Base-by-base conservation (phyloP, 352 stramenopile genomes). In the Globisporangium takayamanum region DNA sequence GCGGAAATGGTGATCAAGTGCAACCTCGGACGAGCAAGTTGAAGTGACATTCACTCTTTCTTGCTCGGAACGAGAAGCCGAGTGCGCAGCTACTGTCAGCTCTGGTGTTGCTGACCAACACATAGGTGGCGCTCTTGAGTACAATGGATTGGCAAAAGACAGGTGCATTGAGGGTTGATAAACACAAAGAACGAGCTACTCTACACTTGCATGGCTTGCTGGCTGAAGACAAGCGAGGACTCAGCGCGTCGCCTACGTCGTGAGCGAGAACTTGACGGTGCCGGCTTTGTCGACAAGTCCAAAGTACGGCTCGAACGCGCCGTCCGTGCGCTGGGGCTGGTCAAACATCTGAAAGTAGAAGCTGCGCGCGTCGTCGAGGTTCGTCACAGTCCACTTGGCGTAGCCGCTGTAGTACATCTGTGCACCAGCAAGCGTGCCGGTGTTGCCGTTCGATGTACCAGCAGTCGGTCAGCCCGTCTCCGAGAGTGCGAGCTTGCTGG, bases 301-400 rank as follows among this genome's bases (percentile, higher is more conserved):
- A 63, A 85, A 83, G 58, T 81, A 67, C 49, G 69, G 67, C 65
- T 85, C 75, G 33, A 78, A 85, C 42, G 55, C 53, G 7, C 57
- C 67, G 42, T 74, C 64, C n/a, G 67, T 72, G 61, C 67, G 69
- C 41, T 70, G 73, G n/a, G 73, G 59, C 54, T 80, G 67, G 60
- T 86, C 76, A 57, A 77, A 79, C 66, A 83, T 81, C 47, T 84
- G 74, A 69, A 84, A 87, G 70, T 84, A 87, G 63, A 74, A 80
- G 14, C 63, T 69, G 54, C 66, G 66, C 11, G 56, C 66, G 42
- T 63, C 63, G 50, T 69, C 62, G 53, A 82, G 59, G 54, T 71
- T 71, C 20, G 44, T 45, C 8, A 44, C 58, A 12, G 53, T 57
- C 73, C 75, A 82, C 36, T 50, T 58, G 42, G 55, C 64, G 63